Base-by-base conservation (phyloP, 2,329 filamentous ascomycete species). In the Colletotrichum nymphaeae region DNA sequence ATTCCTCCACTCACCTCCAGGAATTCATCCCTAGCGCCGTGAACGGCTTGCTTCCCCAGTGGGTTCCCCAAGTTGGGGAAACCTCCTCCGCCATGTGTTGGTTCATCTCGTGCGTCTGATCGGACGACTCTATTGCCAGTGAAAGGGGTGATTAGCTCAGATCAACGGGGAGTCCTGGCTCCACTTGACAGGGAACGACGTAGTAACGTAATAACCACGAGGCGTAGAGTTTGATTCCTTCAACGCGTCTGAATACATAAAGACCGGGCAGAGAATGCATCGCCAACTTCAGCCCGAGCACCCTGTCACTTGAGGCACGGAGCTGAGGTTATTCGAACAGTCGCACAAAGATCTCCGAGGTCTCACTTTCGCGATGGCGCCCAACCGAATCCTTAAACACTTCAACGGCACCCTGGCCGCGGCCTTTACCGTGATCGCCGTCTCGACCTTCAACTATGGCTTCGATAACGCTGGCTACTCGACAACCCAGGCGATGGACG, bases 371-470 rank as follows among this genome's bases (percentile, higher is more conserved):
- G 22, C 5, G 11, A 72, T 68, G 69, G 49, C 69, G 28, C 64
- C 69, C 5, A 72, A 72, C 19, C 56, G 57, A 22, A 72, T 72
- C 42, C 69, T 72, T 22, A 63, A 67, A 28, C 69, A 67, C 57
- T 72, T 72, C 57, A 72, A 68, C 12, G 35, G 69, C n/a, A 57
- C 63, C 14, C 70, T 79, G 24, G 49, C 73, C 5, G 72, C 73
- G n/a, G 68, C 77, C 3, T 74, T 76, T 16, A 30, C 66, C 3
- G 66, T 84, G 19, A 77, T 84, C 26, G 79, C 80, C 57, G 53
- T 84, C 4, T 83, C 81, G 1, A 78, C 79, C 11, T 79, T 84
- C 75, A 84, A 84, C 75, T 84, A 83, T 78, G 82, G 83, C 63
- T 83, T 84, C 59, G 83, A 84, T 72, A 81, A 82, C 30, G 66